Evolutionary conservation across 23 red algal genomes (phyloP), one percentile per base, ranked within the genome.

Genomic region (Cyanidiococcus yangmingshanensis): DNA sequence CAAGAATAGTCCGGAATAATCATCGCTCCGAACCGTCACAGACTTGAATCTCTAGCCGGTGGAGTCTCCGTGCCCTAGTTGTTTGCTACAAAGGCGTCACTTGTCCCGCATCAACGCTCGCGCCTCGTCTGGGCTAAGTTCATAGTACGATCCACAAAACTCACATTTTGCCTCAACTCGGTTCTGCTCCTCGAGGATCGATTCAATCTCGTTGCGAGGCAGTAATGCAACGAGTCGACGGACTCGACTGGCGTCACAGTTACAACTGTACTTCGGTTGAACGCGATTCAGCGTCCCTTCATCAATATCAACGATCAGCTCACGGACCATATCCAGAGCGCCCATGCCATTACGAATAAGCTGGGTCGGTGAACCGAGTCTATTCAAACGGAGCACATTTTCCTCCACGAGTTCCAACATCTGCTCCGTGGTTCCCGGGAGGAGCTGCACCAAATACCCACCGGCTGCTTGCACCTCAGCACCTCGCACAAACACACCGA

Each of bases 391-490:
- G 7, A 76, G 41, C 24, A 96, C 84, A 37, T 90, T 96, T n/a
- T 51, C 37, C 58, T 96, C 92, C 3, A 96, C 59, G 51, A 76
- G 57, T 2, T 29, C 29, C 7, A 77, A 37, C 39, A 37, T 89
- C 57, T 85, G 38, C 31, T 86, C 58, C 2, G 76, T 79, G 40
- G 87, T 87, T 17, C 80, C 92, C 25, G 92, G 92, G 2, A 96
- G 41, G 25, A 96, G 18, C 67, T 90, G 85, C 25, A 96, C 79
- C 35, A 96, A 76, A 74, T 83, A 96, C 16, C 92, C 92, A 32
- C 79, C 88, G 30, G 92, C 92, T 33, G 92, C 88, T 1, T 82
- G 76, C 25, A 96, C 92, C 16, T 24, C 59, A 37, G 87, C 92
- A 1, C 74, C 67, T 7, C 36, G 29, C 30, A 96, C 40, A 57